Percentiles rank a stretch among this genome's conserved stretches.
These are phyloP conservation scores for Aphanomyces euteiches DNA, from an alignment of 352 stramenopile genomes.

Conservation along the genomic window DNA sequence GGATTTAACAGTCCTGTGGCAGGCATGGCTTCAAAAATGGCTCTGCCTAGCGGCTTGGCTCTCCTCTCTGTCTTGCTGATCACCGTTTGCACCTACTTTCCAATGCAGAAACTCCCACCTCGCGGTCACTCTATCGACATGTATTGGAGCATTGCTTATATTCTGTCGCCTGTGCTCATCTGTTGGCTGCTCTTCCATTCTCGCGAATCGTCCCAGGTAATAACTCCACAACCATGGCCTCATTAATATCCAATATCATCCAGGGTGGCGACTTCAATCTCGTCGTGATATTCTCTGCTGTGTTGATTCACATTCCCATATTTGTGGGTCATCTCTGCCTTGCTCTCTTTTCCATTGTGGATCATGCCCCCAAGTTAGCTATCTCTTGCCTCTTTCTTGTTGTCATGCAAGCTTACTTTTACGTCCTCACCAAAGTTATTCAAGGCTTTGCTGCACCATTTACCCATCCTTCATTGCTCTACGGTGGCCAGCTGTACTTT, in stretches of 20 bases:
- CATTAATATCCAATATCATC: not conserved
- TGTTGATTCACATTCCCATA: conserved; percentile 74
- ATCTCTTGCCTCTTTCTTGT: conserved; percentile 73
- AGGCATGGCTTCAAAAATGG: conserved; percentile 15
- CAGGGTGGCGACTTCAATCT: conserved; percentile 47
- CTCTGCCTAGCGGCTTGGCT: not conserved
- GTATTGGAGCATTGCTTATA: conserved; percentile 10
- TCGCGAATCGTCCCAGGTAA: not conserved
- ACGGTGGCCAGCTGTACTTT: conserved; percentile 81
- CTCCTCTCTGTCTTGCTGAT: not conserved
- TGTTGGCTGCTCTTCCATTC: conserved; percentile 2
- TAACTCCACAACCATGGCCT: not conserved
- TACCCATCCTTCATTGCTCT: conserved; percentile 74
- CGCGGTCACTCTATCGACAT: conserved; percentile 2
- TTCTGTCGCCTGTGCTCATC: conserved; percentile 7
- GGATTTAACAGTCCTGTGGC: not conserved
- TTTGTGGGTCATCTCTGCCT: conserved; percentile 81
- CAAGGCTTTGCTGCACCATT: conserved; percentile 81
- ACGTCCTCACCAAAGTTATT: conserved; percentile 73
- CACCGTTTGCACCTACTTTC: conserved; percentile 6
- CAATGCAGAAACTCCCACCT: not conserved
- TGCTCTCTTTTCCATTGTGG: conserved; percentile 58
- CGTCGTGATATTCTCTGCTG: conserved; percentile 61
- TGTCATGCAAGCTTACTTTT: conserved; percentile 83
- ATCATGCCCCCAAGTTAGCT: conserved; percentile 51